Evolutionary conservation across 176 grass and related monocot genomes (phyloP).

Genomic region (Calamus simplicifolius): DNA sequence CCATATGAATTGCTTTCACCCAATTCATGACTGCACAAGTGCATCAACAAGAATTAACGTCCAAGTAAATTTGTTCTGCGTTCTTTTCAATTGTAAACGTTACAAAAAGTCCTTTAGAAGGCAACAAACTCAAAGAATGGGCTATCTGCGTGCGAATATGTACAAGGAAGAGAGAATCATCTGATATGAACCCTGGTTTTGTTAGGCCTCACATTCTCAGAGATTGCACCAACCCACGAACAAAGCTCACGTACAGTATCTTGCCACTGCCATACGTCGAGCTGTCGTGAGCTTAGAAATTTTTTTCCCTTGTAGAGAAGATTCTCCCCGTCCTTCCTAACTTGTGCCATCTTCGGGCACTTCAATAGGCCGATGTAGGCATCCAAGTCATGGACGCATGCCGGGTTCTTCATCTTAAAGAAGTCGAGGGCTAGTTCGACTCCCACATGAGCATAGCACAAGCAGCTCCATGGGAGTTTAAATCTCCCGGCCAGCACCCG

Average conservation of each 20-base stretch:
- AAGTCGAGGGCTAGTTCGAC: constrained; percentile 59
- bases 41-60: too few species aligned
- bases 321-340: constrained; percentile 31
- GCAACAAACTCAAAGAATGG: too few species aligned
- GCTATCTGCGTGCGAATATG: too few species aligned
- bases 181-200: too few species aligned
- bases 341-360: constrained; percentile 34
- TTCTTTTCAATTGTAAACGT: too few species aligned
- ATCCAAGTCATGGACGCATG: constrained; percentile 67
- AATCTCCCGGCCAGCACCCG: constrained; percentile 28
- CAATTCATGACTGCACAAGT: too few species aligned
- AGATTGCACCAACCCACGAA: constrained; percentile 41
- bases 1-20: too few species aligned
- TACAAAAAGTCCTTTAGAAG: too few species aligned
- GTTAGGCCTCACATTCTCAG: constrained; percentile 17
- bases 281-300: constrained; percentile 21
- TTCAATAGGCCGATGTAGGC: constrained; percentile 57
- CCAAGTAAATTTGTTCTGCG: too few species aligned
- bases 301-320: constrained; percentile 27
- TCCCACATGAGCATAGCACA: constrained; percentile 65
- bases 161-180: too few species aligned
- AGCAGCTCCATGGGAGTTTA: constrained; percentile 51
- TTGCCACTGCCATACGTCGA: constrained; percentile 49
- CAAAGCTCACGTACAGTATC: constrained; percentile 39
- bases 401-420: constrained; percentile 59